Percentiles rank a stretch among this genome's conserved stretches.
These are phyloP conservation scores for Aspergillus bertholletiae DNA, from an alignment of 495 filamentous ascomycete species.

Conservation along the genomic window DNA sequence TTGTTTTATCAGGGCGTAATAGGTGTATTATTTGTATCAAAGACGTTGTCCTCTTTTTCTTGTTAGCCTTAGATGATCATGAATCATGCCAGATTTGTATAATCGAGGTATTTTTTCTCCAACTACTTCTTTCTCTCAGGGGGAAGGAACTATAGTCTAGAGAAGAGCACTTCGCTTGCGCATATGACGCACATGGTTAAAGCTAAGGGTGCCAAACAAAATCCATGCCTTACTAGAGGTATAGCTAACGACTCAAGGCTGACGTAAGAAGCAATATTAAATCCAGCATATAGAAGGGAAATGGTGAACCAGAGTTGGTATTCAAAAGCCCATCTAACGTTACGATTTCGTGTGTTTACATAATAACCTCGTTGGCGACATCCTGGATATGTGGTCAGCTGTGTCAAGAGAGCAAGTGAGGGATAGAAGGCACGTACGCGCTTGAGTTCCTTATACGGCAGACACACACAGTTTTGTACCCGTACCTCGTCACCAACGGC, in stretches of 20 bases:
- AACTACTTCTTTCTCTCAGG: neutral
- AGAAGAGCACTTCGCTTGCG: neutral
- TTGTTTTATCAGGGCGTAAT: slow-evolving; percentile 1
- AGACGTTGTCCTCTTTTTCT: neutral
- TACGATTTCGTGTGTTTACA: slow-evolving; percentile 53
- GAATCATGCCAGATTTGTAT: neutral
- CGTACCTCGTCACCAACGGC: slow-evolving; percentile 91
- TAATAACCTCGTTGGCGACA: slow-evolving; percentile 93
- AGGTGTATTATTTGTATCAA: neutral
- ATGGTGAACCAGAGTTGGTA: neutral
- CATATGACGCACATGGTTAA: neutral
- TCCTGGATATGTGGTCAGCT: slow-evolving; percentile 53
- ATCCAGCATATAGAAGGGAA: slow-evolving; percentile 6
- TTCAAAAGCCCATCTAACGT: neutral
- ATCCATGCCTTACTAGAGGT: neutral
- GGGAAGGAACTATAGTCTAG: neutral
- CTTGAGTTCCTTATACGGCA: slow-evolving; percentile 99
- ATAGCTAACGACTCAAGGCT: neutral
- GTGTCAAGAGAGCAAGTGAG: slow-evolving; percentile 1
- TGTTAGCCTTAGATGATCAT: neutral
- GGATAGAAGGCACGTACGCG: slow-evolving; percentile 58
- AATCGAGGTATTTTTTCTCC: neutral
- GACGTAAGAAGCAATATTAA: neutral
- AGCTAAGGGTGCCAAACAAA: neutral
- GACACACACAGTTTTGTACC: slow-evolving; percentile 96